A percentile compares a stretch with the other conserved stretches of the same genome.
These are phyloP conservation scores for Nicotiana undulata DNA, from an alignment of 257 asterid genomes.

Conservation along the genomic window DNA sequence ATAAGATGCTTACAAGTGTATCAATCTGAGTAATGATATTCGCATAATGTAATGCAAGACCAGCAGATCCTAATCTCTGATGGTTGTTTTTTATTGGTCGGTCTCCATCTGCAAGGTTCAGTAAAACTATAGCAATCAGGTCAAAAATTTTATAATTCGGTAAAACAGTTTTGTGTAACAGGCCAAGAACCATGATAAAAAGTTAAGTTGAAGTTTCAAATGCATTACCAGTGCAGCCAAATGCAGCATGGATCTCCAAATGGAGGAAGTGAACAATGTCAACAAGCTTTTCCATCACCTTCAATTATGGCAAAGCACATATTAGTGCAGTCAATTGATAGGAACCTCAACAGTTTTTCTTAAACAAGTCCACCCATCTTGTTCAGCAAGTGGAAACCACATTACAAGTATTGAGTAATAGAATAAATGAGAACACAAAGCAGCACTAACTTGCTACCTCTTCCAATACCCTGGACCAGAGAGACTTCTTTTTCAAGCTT, in stretches of 20 bases:
- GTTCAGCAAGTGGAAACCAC: not conserved
- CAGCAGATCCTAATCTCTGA: constrained; percentile 85
- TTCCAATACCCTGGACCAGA: constrained; percentile 94
- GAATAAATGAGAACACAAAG: not conserved
- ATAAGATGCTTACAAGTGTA: constrained; percentile 61
- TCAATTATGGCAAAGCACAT: constrained; percentile 13
- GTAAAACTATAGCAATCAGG: constrained; percentile 6
- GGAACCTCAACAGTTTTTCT: not conserved
- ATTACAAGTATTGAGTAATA: not conserved
- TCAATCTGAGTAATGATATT: constrained; percentile 82
- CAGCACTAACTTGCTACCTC: constrained; percentile 52
- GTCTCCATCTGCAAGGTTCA: constrained; percentile 44
- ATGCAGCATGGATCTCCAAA: constrained; percentile 73
- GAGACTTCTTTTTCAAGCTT: constrained; percentile 72
- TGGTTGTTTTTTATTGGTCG: constrained; percentile 41
- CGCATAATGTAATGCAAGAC: constrained; percentile 92
- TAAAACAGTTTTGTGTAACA: not conserved
- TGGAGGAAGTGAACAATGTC: constrained; percentile 82
- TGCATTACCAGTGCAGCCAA: constrained; percentile 60
- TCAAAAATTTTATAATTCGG: not conserved
- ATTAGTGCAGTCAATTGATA: not conserved
- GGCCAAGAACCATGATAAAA: not conserved
- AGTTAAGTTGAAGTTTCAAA: not conserved
- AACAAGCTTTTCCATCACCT: constrained; percentile 98
- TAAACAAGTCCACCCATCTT: not conserved